phyloP scores from a whole-genome alignment of 1,284 basidiomycete genomes.

The Uromyces viciae-fabae region DNA sequence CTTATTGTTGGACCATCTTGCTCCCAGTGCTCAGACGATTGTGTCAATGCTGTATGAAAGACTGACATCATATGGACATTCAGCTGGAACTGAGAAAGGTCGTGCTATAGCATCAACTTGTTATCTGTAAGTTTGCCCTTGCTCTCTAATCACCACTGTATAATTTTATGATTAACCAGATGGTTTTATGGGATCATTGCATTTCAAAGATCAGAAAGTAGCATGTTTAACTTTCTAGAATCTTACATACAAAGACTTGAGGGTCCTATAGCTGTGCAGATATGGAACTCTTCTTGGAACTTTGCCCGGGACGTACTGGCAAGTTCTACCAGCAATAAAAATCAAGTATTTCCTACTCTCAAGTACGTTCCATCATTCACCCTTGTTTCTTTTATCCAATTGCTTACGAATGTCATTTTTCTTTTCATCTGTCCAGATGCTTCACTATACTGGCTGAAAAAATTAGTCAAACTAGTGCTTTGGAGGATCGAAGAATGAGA shows the following conservation, averaged over 20 bases:
- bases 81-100: slow-evolving; percentile 44
- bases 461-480: slow-evolving; percentile 76
- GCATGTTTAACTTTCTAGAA: slow-evolving; percentile 79
- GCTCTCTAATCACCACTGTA: slow-evolving; percentile 39
- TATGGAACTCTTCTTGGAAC: slow-evolving; percentile 76
- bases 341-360: slow-evolving; percentile 69
- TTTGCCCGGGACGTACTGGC: slow-evolving; percentile 74
- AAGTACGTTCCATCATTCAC: slow-evolving; percentile 61
- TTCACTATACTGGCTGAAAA: slow-evolving; percentile 75
- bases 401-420: not conserved
- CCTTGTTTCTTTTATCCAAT: not conserved
- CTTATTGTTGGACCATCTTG: slow-evolving; percentile 75
- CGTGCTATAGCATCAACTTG: slow-evolving; percentile 36
- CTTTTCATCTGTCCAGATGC: slow-evolving; percentile 61
- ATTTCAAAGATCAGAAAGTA: slow-evolving; percentile 62
- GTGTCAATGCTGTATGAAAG: slow-evolving; percentile 87
- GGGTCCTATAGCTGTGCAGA: slow-evolving; percentile 81
- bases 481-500: slow-evolving; percentile 82
- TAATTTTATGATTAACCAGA: slow-evolving; percentile 15
- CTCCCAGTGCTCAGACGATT: slow-evolving; percentile 78
- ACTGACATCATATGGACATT: slow-evolving; percentile 58
- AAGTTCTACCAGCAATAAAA: slow-evolving; percentile 64
- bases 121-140: slow-evolving; percentile 24
- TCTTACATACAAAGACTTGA: slow-evolving; percentile 79
- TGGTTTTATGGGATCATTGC: slow-evolving; percentile 23